Base-by-base conservation (phyloP, 345 rosid species). In the Linum trigynum region DNA sequence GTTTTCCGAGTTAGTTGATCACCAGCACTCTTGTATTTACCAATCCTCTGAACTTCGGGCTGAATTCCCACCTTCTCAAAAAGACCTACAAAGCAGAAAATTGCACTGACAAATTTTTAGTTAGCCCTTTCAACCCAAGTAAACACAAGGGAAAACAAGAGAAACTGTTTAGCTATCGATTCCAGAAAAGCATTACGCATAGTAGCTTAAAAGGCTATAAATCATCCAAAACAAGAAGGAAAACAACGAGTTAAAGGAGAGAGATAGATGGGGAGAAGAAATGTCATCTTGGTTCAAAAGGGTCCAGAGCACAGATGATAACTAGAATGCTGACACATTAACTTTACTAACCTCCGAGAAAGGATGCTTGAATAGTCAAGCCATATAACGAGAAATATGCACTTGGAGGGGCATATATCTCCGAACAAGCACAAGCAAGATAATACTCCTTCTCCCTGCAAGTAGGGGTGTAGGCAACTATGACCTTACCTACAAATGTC, bases 21-120 rank as follows among this genome's bases (percentile, higher is more conserved):
- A 64, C 98, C 98, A 38, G 91, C 91, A 81, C 97, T 89, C 80
- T 90, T 92, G 74, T 88, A 92, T 76, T 92, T 92, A 48, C 98
- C 98, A 72, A 92, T 86, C 75, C 97, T 81, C 82, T 90, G 80
- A 38, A 92, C 88, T 76, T 90, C 91, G 43, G 96, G 97, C 75
- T 90, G 85, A 72, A 90, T 74, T 66, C 98, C 98, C 64, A 90
- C 81, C 57, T 90, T 90, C 78, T 92, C 98, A 74, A 92, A 67
- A 59, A 85, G 83, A 77, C 98, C 98, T 92, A 79, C 51, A 72
- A 72, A 69, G 57, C 2, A 65, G 45, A 59, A 67, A 67, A 0
- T 5, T 55, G 39, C 15, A 45, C 36, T 16, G 37, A 45, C 37
- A 39, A 11, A 59, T 8, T 15, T 15, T 10, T 36, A 59, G 53